Evolutionary conservation across 1,139 yeast genomes (phyloP).

Genomic region (Pichia sp.): DNA sequence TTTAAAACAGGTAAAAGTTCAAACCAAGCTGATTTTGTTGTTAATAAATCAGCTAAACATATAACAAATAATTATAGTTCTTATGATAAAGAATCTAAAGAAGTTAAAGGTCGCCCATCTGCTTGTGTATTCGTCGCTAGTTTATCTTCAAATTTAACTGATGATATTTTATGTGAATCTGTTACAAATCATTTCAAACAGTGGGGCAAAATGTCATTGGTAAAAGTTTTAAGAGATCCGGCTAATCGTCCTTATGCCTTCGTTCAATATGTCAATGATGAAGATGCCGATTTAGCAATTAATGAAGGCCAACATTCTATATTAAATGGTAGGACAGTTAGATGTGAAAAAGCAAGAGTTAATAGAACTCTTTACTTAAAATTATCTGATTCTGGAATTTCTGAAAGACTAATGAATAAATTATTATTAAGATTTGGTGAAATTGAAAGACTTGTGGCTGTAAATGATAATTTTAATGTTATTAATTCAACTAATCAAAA

Average conservation of each 20-base stretch:
- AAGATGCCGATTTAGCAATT: constrained; percentile 66
- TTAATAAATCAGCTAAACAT: constrained; percentile 5
- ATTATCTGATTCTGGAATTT: constrained; percentile 26
- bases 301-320: constrained; percentile 60
- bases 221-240: constrained; percentile 82
- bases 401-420: constrained; percentile 33
- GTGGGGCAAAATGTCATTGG: constrained; percentile 67
- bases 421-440: constrained; percentile 57
- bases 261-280: constrained; percentile 73
- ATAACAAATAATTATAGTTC: constrained; percentile 4
- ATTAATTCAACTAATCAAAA: constrained; percentile 14
- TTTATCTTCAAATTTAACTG: constrained; percentile 54
- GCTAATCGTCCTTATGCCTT: constrained; percentile 87
- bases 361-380: constrained; percentile 71
- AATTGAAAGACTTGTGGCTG: constrained; percentile 58
- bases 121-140: constrained; percentile 88
- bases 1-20: not conserved
- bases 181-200: constrained; percentile 55
- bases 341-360: constrained; percentile 89
- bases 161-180: constrained; percentile 63
- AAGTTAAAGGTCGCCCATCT: constrained; percentile 52
- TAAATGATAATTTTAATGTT: constrained; percentile 33
- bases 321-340: constrained; percentile 66
- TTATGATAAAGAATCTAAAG: constrained; percentile 13
- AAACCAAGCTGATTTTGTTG: not conserved